Evolutionary conservation across 2,329 filamentous ascomycete species (phyloP).

Genomic region (Colletotrichum eleusines): DNA sequence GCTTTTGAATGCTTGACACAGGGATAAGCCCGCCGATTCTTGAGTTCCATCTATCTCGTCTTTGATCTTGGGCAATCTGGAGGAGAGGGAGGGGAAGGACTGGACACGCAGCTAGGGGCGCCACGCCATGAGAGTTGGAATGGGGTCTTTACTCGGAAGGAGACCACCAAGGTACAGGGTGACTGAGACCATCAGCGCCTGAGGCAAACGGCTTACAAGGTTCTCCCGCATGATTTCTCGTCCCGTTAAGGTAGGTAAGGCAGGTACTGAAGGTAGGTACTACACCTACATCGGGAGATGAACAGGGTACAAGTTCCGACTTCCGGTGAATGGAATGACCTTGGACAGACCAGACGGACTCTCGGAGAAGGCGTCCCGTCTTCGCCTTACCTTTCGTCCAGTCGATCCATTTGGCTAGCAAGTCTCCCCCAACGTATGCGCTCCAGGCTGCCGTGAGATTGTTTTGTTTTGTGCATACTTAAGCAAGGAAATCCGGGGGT

Average conservation of each 20-base stretch:
- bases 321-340: constrained; percentile 32
- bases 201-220: neutral
- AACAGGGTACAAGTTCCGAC: constrained; percentile 25
- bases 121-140: constrained; percentile 12
- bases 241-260: neutral
- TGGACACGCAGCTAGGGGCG: constrained; percentile 3
- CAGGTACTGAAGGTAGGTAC: neutral
- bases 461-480: constrained; percentile 14
- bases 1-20: neutral
- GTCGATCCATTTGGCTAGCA: constrained; percentile 29
- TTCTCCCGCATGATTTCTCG: neutral
- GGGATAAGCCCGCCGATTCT: constrained; percentile 29
- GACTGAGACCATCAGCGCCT: neutral
- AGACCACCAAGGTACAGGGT: neutral
- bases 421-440: constrained; percentile 6
- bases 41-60: neutral
- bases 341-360: constrained; percentile 6
- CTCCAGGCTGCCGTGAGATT: constrained; percentile 20
- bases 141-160: neutral
- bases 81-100: neutral
- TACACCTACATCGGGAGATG: neutral
- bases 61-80: neutral
- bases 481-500: constrained; percentile 19
- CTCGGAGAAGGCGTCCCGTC: neutral
- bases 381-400: constrained; percentile 22